Conservation (phyloP, 2,329 filamentous ascomycete genomes). For the Plenodomus biglobosus region DNA sequence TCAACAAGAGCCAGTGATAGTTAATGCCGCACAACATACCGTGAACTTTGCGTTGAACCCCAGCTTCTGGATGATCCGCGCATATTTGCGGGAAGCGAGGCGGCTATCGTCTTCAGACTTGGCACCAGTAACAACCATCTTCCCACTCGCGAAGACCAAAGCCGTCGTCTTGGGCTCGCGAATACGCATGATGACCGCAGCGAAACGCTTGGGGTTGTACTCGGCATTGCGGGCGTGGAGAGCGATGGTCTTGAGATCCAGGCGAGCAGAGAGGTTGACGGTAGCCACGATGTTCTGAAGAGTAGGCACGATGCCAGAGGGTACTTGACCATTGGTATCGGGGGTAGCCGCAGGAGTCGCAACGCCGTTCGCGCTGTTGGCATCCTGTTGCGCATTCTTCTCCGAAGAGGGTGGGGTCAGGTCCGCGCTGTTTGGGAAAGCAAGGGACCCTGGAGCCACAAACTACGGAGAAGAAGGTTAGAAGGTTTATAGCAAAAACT, state of each 20-base stretch:
- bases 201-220: conserved; percentile 99
- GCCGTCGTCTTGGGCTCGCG: conserved; percentile 98
- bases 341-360: conserved; percentile 90
- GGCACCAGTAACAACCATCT: conserved; percentile 98
- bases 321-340: conserved; percentile 60
- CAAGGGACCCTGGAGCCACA: conserved; percentile 87
- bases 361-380: conserved; percentile 65
- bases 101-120: conserved; percentile 98
- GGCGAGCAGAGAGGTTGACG: conserved; percentile 97
- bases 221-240: conserved; percentile 97
- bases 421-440: conserved; percentile 81
- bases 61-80: conserved; percentile 98
- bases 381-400: conserved; percentile 61
- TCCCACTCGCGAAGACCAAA: conserved; percentile 95
- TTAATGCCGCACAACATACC: conserved; percentile 26
- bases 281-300: conserved; percentile 88
- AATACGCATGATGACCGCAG: conserved; percentile 99
- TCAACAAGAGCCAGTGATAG: conserved; percentile 20
- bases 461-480: conserved; percentile 49
- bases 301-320: conserved; percentile 67
- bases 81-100: conserved; percentile 94
- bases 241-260: conserved; percentile 98
- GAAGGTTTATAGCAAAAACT: conserved; percentile 14
- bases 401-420: conserved; percentile 77
- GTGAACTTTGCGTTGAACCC: conserved; percentile 99